phyloP scores from a whole-genome alignment of 208 protist genomes.

The Leishmania martiniquensis region DNA sequence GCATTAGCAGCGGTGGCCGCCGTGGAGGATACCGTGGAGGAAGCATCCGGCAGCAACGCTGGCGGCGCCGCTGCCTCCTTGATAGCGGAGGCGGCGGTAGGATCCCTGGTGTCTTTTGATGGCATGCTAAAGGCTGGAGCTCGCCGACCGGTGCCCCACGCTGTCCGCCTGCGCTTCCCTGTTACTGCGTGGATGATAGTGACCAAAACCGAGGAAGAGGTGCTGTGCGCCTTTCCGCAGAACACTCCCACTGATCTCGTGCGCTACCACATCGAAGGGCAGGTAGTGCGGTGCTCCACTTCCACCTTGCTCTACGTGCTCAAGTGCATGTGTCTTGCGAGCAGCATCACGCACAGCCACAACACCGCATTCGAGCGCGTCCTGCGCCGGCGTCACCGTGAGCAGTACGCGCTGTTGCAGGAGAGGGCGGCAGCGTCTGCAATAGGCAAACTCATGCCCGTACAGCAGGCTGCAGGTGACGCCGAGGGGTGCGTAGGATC shows the following conservation, averaged over 20 bases:
- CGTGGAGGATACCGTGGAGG: background rate
- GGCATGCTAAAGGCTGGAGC: slow-evolving; percentile 38
- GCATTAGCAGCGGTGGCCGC: background rate
- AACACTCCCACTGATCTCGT: slow-evolving; percentile 61
- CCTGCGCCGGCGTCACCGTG: slow-evolving; percentile 38
- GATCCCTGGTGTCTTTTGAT: slow-evolving; percentile 59
- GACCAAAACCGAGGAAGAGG: slow-evolving; percentile 38
- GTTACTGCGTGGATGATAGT: slow-evolving; percentile 67
- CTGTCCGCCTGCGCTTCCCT: slow-evolving; percentile 55
- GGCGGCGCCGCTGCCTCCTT: background rate
- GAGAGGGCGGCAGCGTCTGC: slow-evolving; percentile 13
- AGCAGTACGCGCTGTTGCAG: slow-evolving; percentile 21
- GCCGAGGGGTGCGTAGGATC: background rate
- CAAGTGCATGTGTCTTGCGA: slow-evolving; percentile 68
- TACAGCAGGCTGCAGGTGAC: background rate
- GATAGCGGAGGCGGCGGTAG: slow-evolving; percentile 1
- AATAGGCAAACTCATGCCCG: background rate
- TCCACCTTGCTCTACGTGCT: slow-evolving; percentile 72
- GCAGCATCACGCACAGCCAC: slow-evolving; percentile 60
- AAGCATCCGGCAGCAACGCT: background rate
- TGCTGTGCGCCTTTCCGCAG: slow-evolving; percentile 77
- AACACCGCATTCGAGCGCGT: slow-evolving; percentile 71
- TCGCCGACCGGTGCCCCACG: slow-evolving; percentile 42
- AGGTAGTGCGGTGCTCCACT: slow-evolving; percentile 59
- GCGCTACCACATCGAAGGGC: slow-evolving; percentile 81